Evolutionary conservation across 2,329 filamentous ascomycete genomes (phyloP), one percentile per base, ranked within the genome.

Genomic region (Sclerotiophoma versabilis): DNA sequence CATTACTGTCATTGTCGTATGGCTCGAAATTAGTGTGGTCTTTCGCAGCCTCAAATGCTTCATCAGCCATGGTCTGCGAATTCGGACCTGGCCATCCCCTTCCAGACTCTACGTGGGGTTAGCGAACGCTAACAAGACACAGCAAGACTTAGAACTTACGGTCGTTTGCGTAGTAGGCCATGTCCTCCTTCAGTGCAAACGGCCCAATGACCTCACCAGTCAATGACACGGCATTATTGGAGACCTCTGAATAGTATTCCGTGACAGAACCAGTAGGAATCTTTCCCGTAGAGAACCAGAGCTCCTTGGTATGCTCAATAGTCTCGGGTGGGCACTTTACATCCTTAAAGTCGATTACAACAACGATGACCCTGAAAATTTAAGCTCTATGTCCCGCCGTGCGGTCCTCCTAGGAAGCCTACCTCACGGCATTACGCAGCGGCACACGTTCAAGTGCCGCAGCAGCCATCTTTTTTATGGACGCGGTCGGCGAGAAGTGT

Each of bases 1-100:
- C 60, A 49, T 66, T 65, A 1, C 60, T 57, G 43, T 66, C 64
- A 26, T 65, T 66, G 34, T 66, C 64, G 38, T 65, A 66, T 7
- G 44, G 49, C n/a, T 44, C 49, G 26, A 66, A 60, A 29, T 62
- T 50, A 30, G 57, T 51, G 4, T 36, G 15, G 5, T 50, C 44
- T 25, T 39, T 49, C 10, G 49, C 58, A 38, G 49, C 49, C 17
- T 51, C 39, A 8, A 67, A 54, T 2, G 61, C 60, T 20, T 67
- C 64, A 17, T 59, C 48, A 1, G 64, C 62, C 57, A 69, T 63
- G 5, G 55, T 64, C 26, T 49, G 59, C 1, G 55, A 48, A 25
- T 69, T 69, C 15, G 64, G 65, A 20, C 47, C 54, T 9, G 49
- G 44, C 36, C 46, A 54, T 11, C 53, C 53, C 19, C 19, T 39